Evolutionary conservation across 2,329 filamentous ascomycete species (phyloP).

Genomic region (Aureobasidium sp.): DNA sequence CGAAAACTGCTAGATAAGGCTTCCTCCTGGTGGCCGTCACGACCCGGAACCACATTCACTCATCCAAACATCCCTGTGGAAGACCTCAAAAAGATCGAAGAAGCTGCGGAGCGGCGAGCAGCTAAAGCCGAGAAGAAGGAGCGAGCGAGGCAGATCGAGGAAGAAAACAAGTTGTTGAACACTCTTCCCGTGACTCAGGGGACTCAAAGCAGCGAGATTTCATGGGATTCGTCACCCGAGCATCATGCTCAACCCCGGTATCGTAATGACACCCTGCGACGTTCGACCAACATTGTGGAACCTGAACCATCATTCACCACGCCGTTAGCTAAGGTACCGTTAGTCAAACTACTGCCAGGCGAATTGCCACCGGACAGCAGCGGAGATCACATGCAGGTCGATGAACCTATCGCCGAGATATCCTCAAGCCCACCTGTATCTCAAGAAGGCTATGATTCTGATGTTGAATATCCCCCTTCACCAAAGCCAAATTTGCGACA

Average conservation of each 20-base stretch:
- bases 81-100: slow-evolving; percentile 20
- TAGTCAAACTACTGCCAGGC: neutral
- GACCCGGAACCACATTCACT: slow-evolving; percentile 27
- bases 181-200: neutral
- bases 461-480: neutral
- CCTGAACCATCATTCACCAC: neutral
- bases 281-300: neutral
- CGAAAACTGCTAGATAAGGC: slow-evolving; percentile 36
- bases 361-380: slow-evolving; percentile 5
- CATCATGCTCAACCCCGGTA: neutral
- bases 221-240: neutral
- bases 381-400: neutral
- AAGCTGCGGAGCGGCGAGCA: neutral
- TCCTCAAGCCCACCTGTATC: neutral
- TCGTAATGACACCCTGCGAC: neutral
- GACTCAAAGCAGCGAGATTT: neutral
- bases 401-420: neutral
- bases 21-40: slow-evolving; percentile 32
- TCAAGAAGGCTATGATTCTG: neutral
- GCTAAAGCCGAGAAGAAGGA: neutral
- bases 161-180: neutral
- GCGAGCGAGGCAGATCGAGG: neutral
- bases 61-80: slow-evolving; percentile 30
- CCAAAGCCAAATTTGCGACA: neutral
- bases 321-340: neutral